Evolutionary conservation across 208 protist species (phyloP), one percentile per base, ranked within the genome.

Genomic region (Acanthamoeba lenticulata): DNA sequence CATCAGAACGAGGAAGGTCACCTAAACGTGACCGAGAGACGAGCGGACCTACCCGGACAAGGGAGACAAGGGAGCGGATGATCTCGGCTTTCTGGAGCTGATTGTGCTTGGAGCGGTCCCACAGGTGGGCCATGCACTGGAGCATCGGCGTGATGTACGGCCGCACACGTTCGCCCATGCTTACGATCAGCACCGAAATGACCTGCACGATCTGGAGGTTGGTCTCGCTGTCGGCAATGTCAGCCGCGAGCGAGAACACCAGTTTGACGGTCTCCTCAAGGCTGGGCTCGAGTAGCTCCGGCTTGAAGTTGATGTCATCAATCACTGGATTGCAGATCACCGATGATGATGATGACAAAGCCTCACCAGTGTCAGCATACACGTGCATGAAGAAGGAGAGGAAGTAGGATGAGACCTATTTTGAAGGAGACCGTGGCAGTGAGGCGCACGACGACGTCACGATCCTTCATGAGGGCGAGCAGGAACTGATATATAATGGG

Each of bases 171-270:
- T 90, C 83, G 36, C 83, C 83, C 83, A 90, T 90, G 45, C 40
- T 38, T 1, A 90, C 24, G 40, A 90, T 90, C 2, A 90, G 47
- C 83, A 90, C 83, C 40, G 83, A 90, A 40, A 90, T 90, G 40
- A 90, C 62, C 45, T 90, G 83, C 34, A 90, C 55, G 55, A 90
- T 90, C 36, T 90, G 83, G 62, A 90, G 57, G 55, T 90, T 90
- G 45, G 83, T 90, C 55, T 90, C 83, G 83, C 83, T 90, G 45
- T 90, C 83, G 19, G 83, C 40, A 36, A 90, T 90, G 40, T 90
- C 83, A 11, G 83, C 83, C 24, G 55, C 83, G 49, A 65, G 57
- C 83, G 57, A 65, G 45, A 90, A 90, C 32, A 90, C 40, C 34
- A 65, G 49, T 45, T 90, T 36, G 19, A 90, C 83, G 55, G 83